These are phyloP conservation scores for Naumovozyma baii DNA, from an alignment of 805 yeast species.

Conservation along the genomic window DNA sequence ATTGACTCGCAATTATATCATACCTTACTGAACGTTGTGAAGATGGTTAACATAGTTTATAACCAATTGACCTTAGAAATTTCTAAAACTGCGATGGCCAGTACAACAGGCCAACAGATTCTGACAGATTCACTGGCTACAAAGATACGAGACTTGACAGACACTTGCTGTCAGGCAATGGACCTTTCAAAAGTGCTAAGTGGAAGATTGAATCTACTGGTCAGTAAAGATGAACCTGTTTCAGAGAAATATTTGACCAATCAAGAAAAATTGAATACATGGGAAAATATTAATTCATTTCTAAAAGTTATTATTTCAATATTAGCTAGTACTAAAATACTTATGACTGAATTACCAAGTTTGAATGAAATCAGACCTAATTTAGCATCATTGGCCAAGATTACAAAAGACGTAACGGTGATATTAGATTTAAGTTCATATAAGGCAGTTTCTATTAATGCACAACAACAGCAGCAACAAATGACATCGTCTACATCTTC, in stretches of 20 bases:
- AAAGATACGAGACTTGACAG: conserved; percentile 68
- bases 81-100: conserved; percentile 50
- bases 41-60: conserved; percentile 68
- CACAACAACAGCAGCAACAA: conserved; percentile 12
- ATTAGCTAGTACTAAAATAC: conserved; percentile 69
- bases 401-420: conserved; percentile 88
- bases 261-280: conserved; percentile 52
- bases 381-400: conserved; percentile 71
- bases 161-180: conserved; percentile 68
- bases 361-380: conserved; percentile 72
- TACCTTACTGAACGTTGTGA: conserved; percentile 51
- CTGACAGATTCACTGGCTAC: conserved; percentile 33
- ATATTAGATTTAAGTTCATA: conserved; percentile 60
- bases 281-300: conserved; percentile 79
- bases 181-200: conserved; percentile 67
- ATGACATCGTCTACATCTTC: conserved; percentile 4
- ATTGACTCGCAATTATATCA: conserved; percentile 61
- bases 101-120: conserved; percentile 34
- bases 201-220: conserved; percentile 42
- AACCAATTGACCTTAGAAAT: conserved; percentile 63
- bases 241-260: conserved; percentile 35
- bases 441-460: conserved; percentile 25
- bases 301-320: conserved; percentile 76
- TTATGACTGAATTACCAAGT: conserved; percentile 73
- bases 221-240: conserved; percentile 14